Evolutionary conservation across 768 basidiomycete genomes (phyloP).

Genomic region (Boletus subparvulus): DNA sequence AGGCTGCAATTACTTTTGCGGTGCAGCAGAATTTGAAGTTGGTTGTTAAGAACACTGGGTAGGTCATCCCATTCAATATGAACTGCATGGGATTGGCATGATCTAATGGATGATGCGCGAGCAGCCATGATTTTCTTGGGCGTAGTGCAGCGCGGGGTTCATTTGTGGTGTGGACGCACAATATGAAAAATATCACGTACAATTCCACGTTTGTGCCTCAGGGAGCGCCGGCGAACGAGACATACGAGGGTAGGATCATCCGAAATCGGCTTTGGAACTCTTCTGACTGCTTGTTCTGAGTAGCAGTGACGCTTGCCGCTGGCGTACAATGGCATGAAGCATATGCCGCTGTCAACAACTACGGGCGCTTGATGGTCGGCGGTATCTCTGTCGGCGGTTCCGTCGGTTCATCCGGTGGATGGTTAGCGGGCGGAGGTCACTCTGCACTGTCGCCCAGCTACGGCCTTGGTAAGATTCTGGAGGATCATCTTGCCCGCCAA

Average conservation of each 20-base stretch:
- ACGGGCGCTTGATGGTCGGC: constrained; percentile 45
- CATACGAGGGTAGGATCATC: constrained; percentile 22
- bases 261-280: neutral
- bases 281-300: constrained; percentile 16
- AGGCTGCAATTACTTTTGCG: constrained; percentile 26
- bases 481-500: neutral
- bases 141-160: constrained; percentile 39
- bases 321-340: constrained; percentile 51
- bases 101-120: neutral
- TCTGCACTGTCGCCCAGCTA: constrained; percentile 39
- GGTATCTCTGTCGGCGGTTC: constrained; percentile 39
- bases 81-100: neutral
- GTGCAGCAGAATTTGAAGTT: constrained; percentile 21
- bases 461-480: constrained; percentile 40
- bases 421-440: constrained; percentile 52
- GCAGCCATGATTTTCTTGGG: constrained; percentile 41
- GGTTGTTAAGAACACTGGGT: constrained; percentile 32
- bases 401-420: constrained; percentile 51
- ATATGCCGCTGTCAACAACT: constrained; percentile 39
- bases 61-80: neutral
- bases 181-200: constrained; percentile 41
- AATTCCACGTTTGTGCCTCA: constrained; percentile 31
- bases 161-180: constrained; percentile 45
- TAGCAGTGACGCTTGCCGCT: constrained; percentile 36
- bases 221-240: constrained; percentile 26